Evolutionary conservation across 2,329 filamentous ascomycete genomes (phyloP), one percentile per base, ranked within the genome.

Genomic region (Verticillium klebahnii): DNA sequence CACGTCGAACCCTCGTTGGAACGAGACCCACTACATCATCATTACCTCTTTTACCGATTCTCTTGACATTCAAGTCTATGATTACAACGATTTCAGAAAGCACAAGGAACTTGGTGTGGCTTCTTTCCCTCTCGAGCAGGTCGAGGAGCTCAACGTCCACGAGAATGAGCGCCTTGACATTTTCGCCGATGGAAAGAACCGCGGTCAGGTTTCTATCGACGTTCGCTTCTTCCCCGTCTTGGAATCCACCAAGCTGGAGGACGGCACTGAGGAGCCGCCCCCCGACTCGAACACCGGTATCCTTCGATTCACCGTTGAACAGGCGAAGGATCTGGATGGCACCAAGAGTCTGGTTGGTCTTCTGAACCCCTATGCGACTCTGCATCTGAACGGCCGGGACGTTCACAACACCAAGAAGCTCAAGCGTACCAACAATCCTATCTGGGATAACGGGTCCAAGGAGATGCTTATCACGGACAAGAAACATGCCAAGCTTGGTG

Each of bases 361-460:
- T 65, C 88, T 99, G 56, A 98, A 93, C 75, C 95, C 95, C 1
- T 99, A 98, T 68, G 93, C 92, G 11, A 83, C 88, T 36, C 83
- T 99, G 58, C 83, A 97, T 55, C 85, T 99, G 68, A 99, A 99
- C 70, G 91, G 92, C 65, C 96, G 95, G 76, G 90, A 96, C 72
- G 85, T 98, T 5, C 93, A 97, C 69, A 84, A 87, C 61, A 96
- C 93, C 60, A 92, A 93, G 77, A 96, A 93, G 75, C 84, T 97
- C 69, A 99, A 98, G 84, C 89, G 94, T 64, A 98, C 93, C 63
- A 99, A 99, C 78, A 95, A 97, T 69, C 95, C 95, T 8, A 93
- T 99, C 69, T 99, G 93, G 89, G 89, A 94, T 60, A 90, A 98
- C 72, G 91, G 91, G 7, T 90, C 88, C 68, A 97, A 97, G 77